Percentiles rank a stretch among this genome's conserved stretches.
Evolutionary conservation across 805 yeast species (phyloP).

Genomic region (Pichia kluyveri): DNA sequence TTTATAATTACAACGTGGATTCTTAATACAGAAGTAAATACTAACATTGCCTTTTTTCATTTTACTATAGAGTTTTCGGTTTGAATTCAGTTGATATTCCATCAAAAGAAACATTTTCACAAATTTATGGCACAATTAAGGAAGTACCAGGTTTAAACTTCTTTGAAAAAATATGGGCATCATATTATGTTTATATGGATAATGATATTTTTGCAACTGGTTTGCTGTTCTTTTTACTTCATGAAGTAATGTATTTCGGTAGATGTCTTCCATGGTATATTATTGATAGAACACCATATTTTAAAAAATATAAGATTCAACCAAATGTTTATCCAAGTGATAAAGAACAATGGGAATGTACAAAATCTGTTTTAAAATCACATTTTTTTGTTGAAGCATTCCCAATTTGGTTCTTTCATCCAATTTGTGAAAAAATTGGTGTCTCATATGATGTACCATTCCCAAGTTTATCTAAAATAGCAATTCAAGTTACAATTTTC

Average conservation of each 20-base stretch:
- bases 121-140: constrained; percentile 18
- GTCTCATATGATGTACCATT: constrained; percentile 77
- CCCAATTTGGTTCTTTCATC: constrained; percentile 97
- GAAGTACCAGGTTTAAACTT: constrained; percentile 28
- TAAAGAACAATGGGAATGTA: constrained; percentile 88
- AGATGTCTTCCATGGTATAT: constrained; percentile 90
- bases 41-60: background rate
- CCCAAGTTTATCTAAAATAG: constrained; percentile 55
- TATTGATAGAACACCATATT: constrained; percentile 77
- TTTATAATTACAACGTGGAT: background rate
- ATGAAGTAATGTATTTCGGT: constrained; percentile 86
- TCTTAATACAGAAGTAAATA: too few species aligned
- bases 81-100: constrained; percentile 16
- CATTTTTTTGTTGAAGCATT: constrained; percentile 91
- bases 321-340: constrained; percentile 72
- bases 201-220: constrained; percentile 94
- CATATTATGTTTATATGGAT: constrained; percentile 75
- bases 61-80: constrained; percentile 18
- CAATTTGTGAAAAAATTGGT: constrained; percentile 75
- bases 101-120: constrained; percentile 17
- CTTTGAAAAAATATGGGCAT: constrained; percentile 73
- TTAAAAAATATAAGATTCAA: constrained; percentile 83
- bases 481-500: constrained; percentile 62
- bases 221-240: constrained; percentile 66
- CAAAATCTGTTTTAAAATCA: constrained; percentile 72